A percentile compares a stretch with the other conserved stretches of the same genome.
phyloP scores from a whole-genome alignment of 306 rosid genomes.

The Pterocarpus santalinus region DNA sequence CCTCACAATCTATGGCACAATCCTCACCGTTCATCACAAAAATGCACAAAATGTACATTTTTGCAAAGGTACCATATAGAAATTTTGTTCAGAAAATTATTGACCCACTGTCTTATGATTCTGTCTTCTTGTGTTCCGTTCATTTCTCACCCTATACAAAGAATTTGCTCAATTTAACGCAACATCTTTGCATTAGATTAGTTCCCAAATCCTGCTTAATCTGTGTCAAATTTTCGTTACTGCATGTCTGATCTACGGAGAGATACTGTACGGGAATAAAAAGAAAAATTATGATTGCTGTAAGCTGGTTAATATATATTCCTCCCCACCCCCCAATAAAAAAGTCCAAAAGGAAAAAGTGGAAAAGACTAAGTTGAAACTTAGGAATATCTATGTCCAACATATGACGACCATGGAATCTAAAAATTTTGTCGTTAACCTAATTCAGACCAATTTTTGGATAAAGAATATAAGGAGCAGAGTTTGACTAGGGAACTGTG shows the following conservation, averaged over 20 bases:
- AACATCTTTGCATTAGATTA: not conserved
- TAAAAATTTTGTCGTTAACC: not conserved
- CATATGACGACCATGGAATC: not conserved
- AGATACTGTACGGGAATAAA: not conserved
- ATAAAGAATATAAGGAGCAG: not conserved
- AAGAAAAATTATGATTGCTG: not conserved
- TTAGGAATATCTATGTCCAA: not conserved
- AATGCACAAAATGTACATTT: too few species aligned
- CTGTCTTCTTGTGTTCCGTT: not conserved
- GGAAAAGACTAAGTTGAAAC: not conserved
- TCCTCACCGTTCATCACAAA: too few species aligned
- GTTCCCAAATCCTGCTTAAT: not conserved
- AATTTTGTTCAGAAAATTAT: too few species aligned
- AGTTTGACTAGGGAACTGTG: conserved; percentile 28
- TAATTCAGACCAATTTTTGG: not conserved
- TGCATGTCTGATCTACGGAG: not conserved
- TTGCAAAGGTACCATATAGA: too few species aligned
- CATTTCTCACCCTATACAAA: not conserved
- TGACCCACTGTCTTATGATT: too few species aligned
- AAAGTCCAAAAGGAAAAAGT: not conserved
- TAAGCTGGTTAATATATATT: not conserved
- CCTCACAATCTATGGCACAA: too few species aligned
- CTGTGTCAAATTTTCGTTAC: not conserved
- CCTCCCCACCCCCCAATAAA: not conserved
- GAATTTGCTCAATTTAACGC: not conserved